These are phyloP conservation scores for Gynostemma pentaphyllum DNA, from an alignment of 306 rosid species.

Conservation along the genomic window DNA sequence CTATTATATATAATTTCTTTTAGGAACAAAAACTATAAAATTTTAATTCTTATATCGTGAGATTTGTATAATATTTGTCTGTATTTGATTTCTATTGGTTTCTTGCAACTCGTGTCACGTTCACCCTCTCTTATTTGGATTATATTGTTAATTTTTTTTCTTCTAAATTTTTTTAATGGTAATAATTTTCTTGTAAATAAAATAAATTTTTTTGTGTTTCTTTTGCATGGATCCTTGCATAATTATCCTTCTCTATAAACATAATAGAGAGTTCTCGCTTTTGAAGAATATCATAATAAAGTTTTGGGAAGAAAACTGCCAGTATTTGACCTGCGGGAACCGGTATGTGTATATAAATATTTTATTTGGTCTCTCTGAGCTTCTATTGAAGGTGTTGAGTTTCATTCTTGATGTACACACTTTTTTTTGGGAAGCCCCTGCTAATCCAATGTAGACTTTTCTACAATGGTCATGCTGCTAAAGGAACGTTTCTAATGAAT, in stretches of 20 bases:
- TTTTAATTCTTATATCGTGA: no score
- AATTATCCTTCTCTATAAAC: background rate
- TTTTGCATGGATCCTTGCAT: background rate
- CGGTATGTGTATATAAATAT: conserved; percentile 18
- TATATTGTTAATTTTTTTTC: background rate
- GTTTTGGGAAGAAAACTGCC: conserved; percentile 14
- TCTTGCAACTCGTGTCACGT: background rate
- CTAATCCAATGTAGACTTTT: conserved; percentile 68
- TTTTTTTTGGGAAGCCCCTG: conserved; percentile 43
- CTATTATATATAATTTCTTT: background rate
- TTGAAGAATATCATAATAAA: conserved; percentile 18
- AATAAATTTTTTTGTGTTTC: background rate
- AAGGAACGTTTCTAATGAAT: conserved; percentile 69
- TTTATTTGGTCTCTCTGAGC: conserved; percentile 4
- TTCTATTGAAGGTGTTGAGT: background rate
- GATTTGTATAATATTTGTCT: background rate
- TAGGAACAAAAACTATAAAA: no score
- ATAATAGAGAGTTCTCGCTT: conserved; percentile 18
- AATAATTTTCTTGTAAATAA: background rate
- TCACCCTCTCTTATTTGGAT: background rate
- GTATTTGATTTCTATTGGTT: background rate
- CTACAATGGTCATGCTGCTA: conserved; percentile 51
- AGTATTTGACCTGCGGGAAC: conserved; percentile 21
- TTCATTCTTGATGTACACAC: background rate
- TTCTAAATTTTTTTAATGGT: background rate